These are phyloP conservation scores for Beauveria scarabaeidicola DNA, from an alignment of 2,329 filamentous ascomycete species.

Conservation along the genomic window DNA sequence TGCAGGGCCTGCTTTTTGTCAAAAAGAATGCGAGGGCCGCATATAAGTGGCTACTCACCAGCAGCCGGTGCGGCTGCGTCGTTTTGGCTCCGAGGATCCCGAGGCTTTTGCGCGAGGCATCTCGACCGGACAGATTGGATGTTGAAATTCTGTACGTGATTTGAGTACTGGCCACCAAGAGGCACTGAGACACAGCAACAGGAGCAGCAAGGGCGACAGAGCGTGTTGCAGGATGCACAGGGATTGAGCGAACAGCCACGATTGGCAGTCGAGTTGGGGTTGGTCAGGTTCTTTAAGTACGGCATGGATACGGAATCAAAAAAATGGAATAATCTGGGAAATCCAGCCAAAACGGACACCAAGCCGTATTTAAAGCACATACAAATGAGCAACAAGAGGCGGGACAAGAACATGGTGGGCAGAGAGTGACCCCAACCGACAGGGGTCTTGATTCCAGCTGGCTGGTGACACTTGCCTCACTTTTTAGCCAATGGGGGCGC, in stretches of 20 bases:
- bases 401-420: conserved; percentile 1
- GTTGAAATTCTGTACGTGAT: background rate
- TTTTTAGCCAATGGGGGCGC: background rate
- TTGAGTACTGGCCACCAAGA: background rate
- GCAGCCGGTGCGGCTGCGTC: conserved; percentile 37
- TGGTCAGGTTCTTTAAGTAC: conserved; percentile 2
- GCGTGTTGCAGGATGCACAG: background rate
- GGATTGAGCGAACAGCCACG: background rate
- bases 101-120: conserved; percentile 37
- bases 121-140: background rate
- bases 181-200: background rate
- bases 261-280: background rate
- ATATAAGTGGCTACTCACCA: conserved; percentile 26
- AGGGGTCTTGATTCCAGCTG: conserved; percentile 5
- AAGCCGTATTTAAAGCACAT: conserved; percentile 5
- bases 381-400: background rate
- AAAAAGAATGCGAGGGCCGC: background rate
- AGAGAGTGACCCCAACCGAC: background rate
- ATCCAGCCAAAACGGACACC: conserved; percentile 1
- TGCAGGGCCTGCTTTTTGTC: conserved; percentile 56
- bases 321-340: conserved; percentile 4
- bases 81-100: conserved; percentile 35
- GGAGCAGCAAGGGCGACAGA: background rate
- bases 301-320: conserved; percentile 7
- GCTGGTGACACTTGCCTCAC: conserved; percentile 7